phyloP scores from a whole-genome alignment of 768 basidiomycete genomes.

The Tylopilus rubrobrunneus region DNA sequence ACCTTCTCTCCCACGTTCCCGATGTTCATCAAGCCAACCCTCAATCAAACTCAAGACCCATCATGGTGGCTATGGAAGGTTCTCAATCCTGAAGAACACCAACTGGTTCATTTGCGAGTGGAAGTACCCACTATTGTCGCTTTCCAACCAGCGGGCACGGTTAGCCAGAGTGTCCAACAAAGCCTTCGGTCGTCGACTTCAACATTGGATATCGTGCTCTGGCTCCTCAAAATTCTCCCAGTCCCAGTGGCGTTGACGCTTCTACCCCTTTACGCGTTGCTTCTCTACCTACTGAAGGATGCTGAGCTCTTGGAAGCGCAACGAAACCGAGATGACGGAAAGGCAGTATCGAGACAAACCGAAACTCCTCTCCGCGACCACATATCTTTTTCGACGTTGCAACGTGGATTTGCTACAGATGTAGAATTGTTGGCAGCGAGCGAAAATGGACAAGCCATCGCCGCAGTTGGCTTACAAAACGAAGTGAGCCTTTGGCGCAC shows the following conservation, averaged over 20 bases:
- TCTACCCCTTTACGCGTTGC: conserved; percentile 63
- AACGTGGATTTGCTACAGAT: conserved; percentile 79
- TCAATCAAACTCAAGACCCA: conserved; percentile 38
- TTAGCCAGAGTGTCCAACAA: conserved; percentile 22
- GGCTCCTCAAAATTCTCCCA: conserved; percentile 78
- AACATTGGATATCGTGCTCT: conserved; percentile 56
- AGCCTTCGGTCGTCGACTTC: conserved; percentile 44
- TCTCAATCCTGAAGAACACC: conserved; percentile 64
- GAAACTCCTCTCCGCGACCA: conserved; percentile 36
- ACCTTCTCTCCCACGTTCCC: conserved; percentile 23
- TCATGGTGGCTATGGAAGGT: conserved; percentile 73
- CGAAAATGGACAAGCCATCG: conserved; percentile 58
- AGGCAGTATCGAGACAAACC: conserved; percentile 28
- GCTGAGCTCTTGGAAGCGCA: conserved; percentile 89
- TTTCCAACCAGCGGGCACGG: conserved; percentile 43
- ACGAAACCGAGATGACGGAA: conserved; percentile 52
- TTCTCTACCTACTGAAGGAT: conserved; percentile 86
- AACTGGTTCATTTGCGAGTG: conserved; percentile 71
- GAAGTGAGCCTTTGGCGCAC: conserved; percentile 70
- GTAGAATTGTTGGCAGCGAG: conserved; percentile 77
- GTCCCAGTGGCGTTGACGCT: conserved; percentile 82
- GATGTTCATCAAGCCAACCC: conserved; percentile 32
- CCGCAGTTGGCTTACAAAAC: conserved; percentile 75
- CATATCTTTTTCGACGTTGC: conserved; percentile 63
- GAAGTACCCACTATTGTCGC: conserved; percentile 78